Evolutionary conservation across 2,329 filamentous ascomycete species (phyloP).

Genomic region (Drechslera avenae): DNA sequence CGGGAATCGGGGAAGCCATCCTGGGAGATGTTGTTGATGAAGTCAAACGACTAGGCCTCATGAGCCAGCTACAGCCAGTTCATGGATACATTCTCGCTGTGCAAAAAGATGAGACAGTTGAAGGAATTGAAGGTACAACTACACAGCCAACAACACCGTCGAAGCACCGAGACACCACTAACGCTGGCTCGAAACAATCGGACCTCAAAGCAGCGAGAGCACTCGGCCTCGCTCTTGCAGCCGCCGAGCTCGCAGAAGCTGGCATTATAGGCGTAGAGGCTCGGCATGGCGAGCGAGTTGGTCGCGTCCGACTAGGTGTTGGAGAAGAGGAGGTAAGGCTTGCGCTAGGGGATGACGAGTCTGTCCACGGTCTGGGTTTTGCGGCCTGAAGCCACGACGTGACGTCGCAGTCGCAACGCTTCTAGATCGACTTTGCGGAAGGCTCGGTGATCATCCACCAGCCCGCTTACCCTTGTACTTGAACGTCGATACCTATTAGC

Average conservation of each 20-base stretch:
- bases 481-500: slow-evolving; percentile 7
- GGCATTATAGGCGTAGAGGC: slow-evolving; percentile 86
- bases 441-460: neutral
- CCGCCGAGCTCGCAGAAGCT: slow-evolving; percentile 82
- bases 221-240: slow-evolving; percentile 70
- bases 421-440: slow-evolving; percentile 6
- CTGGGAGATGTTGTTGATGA: slow-evolving; percentile 91
- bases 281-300: slow-evolving; percentile 77
- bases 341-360: slow-evolving; percentile 85
- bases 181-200: slow-evolving; percentile 27
- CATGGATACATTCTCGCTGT: slow-evolving; percentile 63
- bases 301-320: slow-evolving; percentile 83
- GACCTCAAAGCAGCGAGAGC: slow-evolving; percentile 51
- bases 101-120: slow-evolving; percentile 34
- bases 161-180: slow-evolving; percentile 22
- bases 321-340: slow-evolving; percentile 89
- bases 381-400: slow-evolving; percentile 18
- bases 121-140: slow-evolving; percentile 11
- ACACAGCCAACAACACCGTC: slow-evolving; percentile 20
- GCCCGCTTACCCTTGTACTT: neutral
- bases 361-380: slow-evolving; percentile 76
- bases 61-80: slow-evolving; percentile 65
- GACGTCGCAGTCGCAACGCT: neutral
- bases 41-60: slow-evolving; percentile 69
- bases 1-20: slow-evolving; percentile 83